A percentile compares a stretch with the other conserved stretches of the same genome.
phyloP scores from a whole-genome alignment of 495 filamentous ascomycete species.

The Penicillium paxilli region DNA sequence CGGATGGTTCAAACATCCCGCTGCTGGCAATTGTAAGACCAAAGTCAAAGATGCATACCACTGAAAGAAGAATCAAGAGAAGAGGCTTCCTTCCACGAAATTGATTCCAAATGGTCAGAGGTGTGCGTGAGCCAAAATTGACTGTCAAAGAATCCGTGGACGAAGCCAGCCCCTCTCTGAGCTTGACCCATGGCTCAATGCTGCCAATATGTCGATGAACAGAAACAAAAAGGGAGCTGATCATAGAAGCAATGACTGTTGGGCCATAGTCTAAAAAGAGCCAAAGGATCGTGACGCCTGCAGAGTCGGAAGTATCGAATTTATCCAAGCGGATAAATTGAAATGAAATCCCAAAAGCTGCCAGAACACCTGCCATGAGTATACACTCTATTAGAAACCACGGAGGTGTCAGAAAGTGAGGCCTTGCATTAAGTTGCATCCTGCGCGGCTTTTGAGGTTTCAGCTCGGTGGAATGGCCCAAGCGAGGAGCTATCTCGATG shows the following conservation, averaged over 20 bases:
- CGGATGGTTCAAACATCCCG: slow-evolving; percentile 23
- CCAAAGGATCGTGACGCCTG: slow-evolving; percentile 2
- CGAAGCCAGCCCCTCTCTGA: slow-evolving; percentile 12
- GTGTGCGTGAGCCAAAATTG: slow-evolving; percentile 18
- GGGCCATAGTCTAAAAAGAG: slow-evolving; percentile 21
- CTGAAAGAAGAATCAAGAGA: slow-evolving; percentile 9
- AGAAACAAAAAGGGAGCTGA: slow-evolving; percentile 22
- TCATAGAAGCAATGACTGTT: slow-evolving; percentile 23
- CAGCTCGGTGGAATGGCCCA: neutral
- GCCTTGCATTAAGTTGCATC: slow-evolving; percentile 12
- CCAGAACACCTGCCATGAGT: slow-evolving; percentile 9
- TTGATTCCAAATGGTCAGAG: slow-evolving; percentile 5
- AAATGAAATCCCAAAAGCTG: slow-evolving; percentile 13
- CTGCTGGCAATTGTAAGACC: slow-evolving; percentile 18
- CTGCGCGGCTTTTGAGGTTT: neutral
- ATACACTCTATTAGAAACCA: slow-evolving; percentile 23
- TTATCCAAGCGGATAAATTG: slow-evolving; percentile 11
- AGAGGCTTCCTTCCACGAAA: neutral
- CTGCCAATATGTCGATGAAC: slow-evolving; percentile 20
- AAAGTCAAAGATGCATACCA: slow-evolving; percentile 13
- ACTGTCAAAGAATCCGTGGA: slow-evolving; percentile 7
- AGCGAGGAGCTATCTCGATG: slow-evolving; percentile 11
- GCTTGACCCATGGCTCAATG: slow-evolving; percentile 24
- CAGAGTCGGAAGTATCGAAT: slow-evolving; percentile 4
- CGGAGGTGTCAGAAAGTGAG: slow-evolving; percentile 26